Evolutionary conservation across 495 filamentous ascomycete species (phyloP).

Genomic region (Podospora australis): DNA sequence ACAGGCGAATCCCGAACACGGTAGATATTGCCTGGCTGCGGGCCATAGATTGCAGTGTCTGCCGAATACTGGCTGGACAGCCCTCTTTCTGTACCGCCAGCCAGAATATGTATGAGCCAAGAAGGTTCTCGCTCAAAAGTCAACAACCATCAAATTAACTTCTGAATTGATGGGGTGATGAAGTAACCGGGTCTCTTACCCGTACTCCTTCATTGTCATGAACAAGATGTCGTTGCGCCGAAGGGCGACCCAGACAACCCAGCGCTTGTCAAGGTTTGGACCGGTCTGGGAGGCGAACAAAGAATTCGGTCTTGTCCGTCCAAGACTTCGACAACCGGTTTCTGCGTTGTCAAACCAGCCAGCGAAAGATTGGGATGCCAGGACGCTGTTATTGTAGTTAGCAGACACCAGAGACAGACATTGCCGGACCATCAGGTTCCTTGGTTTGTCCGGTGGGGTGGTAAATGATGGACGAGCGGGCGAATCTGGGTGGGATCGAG

Average conservation of each 20-base stretch:
- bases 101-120: not conserved
- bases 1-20: constrained; percentile 3
- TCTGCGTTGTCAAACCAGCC: not conserved
- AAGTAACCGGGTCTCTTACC: too few species aligned
- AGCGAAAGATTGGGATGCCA: not conserved
- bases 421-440: constrained; percentile 9
- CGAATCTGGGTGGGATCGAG: constrained; percentile 1
- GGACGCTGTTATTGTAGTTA: not conserved
- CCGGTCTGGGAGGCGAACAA: not conserved
- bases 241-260: not conserved
- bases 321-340: constrained; percentile 3
- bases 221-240: not conserved
- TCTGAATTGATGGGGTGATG: not conserved
- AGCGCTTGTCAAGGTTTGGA: not conserved
- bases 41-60: constrained; percentile 6
- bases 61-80: not conserved
- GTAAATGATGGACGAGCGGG: not conserved
- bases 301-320: not conserved
- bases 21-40: constrained; percentile 8
- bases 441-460: not conserved
- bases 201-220: too few species aligned
- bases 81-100: not conserved
- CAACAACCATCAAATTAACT: not conserved
- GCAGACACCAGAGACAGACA: constrained; percentile 7
- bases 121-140: not conserved